Conservation (phyloP, 2,329 filamentous ascomycete genomes). For the Xylaria sp. region DNA sequence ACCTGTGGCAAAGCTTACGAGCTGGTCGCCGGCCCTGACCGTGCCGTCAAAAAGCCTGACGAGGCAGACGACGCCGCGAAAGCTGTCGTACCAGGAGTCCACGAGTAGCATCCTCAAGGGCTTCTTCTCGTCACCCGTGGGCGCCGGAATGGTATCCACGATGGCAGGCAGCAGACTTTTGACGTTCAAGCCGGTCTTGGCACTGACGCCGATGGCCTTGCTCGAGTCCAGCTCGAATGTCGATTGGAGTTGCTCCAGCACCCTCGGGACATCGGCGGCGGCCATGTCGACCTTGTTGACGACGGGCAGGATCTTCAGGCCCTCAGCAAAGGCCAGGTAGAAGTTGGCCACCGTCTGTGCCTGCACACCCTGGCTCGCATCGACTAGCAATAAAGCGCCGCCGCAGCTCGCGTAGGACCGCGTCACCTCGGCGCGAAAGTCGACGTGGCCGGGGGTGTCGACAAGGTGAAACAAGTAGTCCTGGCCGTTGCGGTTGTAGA, state of each 20-base stretch:
- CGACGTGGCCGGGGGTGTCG: slow-evolving; percentile 96
- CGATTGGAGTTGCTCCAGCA: slow-evolving; percentile 84
- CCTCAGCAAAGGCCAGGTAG: slow-evolving; percentile 94
- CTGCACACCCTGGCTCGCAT: slow-evolving; percentile 96
- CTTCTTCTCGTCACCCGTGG: slow-evolving; percentile 76
- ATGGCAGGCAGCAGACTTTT: slow-evolving; percentile 84
- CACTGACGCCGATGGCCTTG: slow-evolving; percentile 78
- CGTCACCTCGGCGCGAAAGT: slow-evolving; percentile 96
- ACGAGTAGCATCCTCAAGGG: slow-evolving; percentile 88
- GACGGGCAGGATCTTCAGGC: slow-evolving; percentile 85
- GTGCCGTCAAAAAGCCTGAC: slow-evolving; percentile 92
- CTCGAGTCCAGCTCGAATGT: slow-evolving; percentile 88
- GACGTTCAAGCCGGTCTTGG: slow-evolving; percentile 93
- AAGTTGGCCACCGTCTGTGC: slow-evolving; percentile 99
- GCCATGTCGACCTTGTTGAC: slow-evolving; percentile 97
- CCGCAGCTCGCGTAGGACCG: slow-evolving; percentile 96
- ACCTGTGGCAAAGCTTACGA: slow-evolving; percentile 89
- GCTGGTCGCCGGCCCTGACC: slow-evolving; percentile 81
- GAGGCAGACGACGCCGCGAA: slow-evolving; percentile 90
- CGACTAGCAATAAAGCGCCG: slow-evolving; percentile 89
- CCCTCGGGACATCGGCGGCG: slow-evolving; percentile 86
- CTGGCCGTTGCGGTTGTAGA: slow-evolving; percentile 84
- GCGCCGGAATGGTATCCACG: slow-evolving; percentile 84
- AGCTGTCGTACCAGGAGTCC: slow-evolving; percentile 98
- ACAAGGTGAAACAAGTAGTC: slow-evolving; percentile 96